Evolutionary conservation across 768 basidiomycete species (phyloP).

Genomic region (Ephemerocybe angulata): DNA sequence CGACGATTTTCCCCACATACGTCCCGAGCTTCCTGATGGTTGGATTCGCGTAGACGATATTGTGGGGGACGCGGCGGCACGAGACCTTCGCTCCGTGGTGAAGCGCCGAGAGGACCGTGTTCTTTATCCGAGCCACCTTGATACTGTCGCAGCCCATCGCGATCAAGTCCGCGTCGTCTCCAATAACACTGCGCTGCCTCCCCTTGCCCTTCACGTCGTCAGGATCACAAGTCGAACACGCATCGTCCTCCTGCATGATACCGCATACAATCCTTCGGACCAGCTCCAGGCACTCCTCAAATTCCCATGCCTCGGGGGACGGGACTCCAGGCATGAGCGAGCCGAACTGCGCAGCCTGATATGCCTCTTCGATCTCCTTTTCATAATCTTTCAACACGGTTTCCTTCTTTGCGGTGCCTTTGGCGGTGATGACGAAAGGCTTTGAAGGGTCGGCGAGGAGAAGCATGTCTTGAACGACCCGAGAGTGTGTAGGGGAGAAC

Average conservation of each 20-base stretch:
- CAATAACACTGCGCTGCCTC: constrained; percentile 35
- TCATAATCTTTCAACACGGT: constrained; percentile 39
- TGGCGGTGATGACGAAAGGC: constrained; percentile 43
- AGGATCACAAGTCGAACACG: background rate
- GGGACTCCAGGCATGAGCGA: constrained; percentile 25
- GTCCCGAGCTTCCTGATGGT: constrained; percentile 19
- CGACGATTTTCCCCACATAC: background rate
- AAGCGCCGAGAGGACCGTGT: constrained; percentile 31
- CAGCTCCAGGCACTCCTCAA: background rate
- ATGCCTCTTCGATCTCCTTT: constrained; percentile 46
- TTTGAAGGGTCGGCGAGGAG: constrained; percentile 34
- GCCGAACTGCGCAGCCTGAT: constrained; percentile 27
- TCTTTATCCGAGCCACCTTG: constrained; percentile 38
- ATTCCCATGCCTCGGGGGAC: constrained; percentile 23
- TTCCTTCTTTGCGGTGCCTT: constrained; percentile 47
- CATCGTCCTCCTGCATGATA: constrained; percentile 21
- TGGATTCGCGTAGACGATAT: constrained; percentile 35
- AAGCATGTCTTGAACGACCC: constrained; percentile 54
- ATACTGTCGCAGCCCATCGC: constrained; percentile 23
- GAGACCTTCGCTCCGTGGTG: constrained; percentile 11
- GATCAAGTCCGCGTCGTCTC: constrained; percentile 28
- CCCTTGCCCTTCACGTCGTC: constrained; percentile 18
- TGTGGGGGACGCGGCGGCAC: constrained; percentile 20
- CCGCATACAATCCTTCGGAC: constrained; percentile 17
- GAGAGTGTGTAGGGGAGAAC: constrained; percentile 40